Percentiles rank a stretch among this genome's conserved stretches.
Evolutionary conservation across 1,284 basidiomycete genomes (phyloP).

Genomic region (Laetiporus sulphureus): DNA sequence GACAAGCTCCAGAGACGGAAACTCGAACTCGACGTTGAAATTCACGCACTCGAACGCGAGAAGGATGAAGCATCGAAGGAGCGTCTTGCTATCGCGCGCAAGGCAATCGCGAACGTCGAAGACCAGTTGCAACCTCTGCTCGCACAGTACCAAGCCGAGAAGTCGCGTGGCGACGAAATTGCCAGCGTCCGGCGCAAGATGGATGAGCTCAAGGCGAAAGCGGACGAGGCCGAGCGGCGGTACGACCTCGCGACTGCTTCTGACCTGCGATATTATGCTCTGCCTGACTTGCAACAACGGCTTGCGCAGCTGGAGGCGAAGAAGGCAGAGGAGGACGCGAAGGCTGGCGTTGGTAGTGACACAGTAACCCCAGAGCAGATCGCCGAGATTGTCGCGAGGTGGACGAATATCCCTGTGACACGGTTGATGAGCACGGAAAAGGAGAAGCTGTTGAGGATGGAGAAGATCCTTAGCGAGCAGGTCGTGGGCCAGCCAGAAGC

Average conservation of each 20-base stretch:
- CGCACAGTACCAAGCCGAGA: slow-evolving; percentile 88
- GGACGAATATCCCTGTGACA: slow-evolving; percentile 90
- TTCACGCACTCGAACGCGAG: slow-evolving; percentile 91
- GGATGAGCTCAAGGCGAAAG: slow-evolving; percentile 89
- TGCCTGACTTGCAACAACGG: slow-evolving; percentile 84
- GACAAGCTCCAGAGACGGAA: slow-evolving; percentile 92
- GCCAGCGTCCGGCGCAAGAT: slow-evolving; percentile 78
- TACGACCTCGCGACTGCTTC: slow-evolving; percentile 83
- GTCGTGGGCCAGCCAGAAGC: slow-evolving; percentile 91
- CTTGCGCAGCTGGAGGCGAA: slow-evolving; percentile 68
- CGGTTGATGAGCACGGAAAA: slow-evolving; percentile 87
- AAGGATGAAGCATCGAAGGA: slow-evolving; percentile 91
- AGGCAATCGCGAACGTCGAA: slow-evolving; percentile 81
- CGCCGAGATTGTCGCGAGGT: slow-evolving; percentile 83
- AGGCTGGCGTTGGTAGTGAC: slow-evolving; percentile 49
- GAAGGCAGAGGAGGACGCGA: slow-evolving; percentile 67
- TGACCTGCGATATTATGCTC: slow-evolving; percentile 88
- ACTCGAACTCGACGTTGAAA: slow-evolving; percentile 92
- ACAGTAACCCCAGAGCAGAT: slow-evolving; percentile 88
- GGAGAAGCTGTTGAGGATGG: slow-evolving; percentile 82
- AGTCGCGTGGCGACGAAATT: slow-evolving; percentile 82
- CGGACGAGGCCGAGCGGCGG: slow-evolving; percentile 90
- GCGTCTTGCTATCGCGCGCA: slow-evolving; percentile 72
- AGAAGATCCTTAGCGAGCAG: slow-evolving; percentile 55
- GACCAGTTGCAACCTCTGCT: slow-evolving; percentile 88